Conservation (phyloP, 306 rosid species). For the Neltuma alba region DNA sequence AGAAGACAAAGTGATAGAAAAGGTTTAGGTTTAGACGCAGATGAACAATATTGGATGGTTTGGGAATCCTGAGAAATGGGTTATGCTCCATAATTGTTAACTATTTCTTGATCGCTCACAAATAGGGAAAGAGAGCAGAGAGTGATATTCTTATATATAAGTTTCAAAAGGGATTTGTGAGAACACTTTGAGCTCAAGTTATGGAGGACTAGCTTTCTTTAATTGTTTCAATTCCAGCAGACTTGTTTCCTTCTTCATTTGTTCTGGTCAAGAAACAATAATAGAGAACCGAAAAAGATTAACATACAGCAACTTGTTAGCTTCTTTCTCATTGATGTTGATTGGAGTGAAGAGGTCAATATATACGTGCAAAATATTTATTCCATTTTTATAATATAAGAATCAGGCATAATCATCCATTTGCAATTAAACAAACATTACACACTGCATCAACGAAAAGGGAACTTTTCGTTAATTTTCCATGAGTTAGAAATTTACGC, state of each 20-base stretch:
- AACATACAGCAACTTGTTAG: not conserved
- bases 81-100: conserved; percentile 17
- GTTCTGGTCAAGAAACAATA: not conserved
- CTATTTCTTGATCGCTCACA: not conserved
- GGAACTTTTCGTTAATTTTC: not conserved
- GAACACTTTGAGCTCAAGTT: conserved; percentile 11
- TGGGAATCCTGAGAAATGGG: not conserved
- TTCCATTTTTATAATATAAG: not conserved
- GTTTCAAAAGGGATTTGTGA: not conserved
- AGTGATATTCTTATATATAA: conserved; percentile 16
- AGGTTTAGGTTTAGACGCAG: conserved; percentile 28
- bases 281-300: not conserved
- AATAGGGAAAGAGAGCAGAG: conserved; percentile 3
- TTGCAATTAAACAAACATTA: not conserved
- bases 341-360: not conserved
- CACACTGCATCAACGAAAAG: too few relatives aligned
- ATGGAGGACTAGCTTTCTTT: not conserved
- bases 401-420: not conserved
- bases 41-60: not conserved
- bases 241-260: conserved; percentile 1
- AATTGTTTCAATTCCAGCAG: not conserved
- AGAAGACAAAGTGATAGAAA: conserved; percentile 40
- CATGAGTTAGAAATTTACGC: too few relatives aligned
- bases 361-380: not conserved
- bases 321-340: not conserved